A percentile compares a stretch with the other conserved stretches of the same genome.
phyloP scores from a whole-genome alignment of 441 rosid species.

The Brassica balearica region DNA sequence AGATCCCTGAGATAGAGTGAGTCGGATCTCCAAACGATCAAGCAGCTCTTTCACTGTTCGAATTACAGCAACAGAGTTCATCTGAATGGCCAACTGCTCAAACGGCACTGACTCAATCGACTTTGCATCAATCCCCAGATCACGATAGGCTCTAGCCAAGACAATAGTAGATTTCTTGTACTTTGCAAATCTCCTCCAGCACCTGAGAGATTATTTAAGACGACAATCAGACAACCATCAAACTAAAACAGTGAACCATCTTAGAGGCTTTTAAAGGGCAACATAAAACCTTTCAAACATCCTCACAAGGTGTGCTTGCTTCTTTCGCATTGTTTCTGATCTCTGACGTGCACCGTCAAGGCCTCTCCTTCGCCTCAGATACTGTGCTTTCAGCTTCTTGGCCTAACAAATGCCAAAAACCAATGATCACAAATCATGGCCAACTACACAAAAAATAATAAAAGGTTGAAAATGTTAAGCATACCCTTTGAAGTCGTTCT shows the following conservation, averaged over 20 bases:
- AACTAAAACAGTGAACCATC: slow-evolving; percentile 3
- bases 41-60: slow-evolving; percentile 69
- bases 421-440: slow-evolving; percentile 15
- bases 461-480: slow-evolving; percentile 4
- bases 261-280: not conserved
- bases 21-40: slow-evolving; percentile 84
- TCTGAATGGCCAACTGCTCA: slow-evolving; percentile 81
- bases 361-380: slow-evolving; percentile 42
- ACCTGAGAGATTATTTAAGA: slow-evolving; percentile 51
- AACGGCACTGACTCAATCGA: slow-evolving; percentile 67
- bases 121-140: slow-evolving; percentile 61
- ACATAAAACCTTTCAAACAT: slow-evolving; percentile 38
- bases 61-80: slow-evolving; percentile 70
- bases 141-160: slow-evolving; percentile 68
- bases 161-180: slow-evolving; percentile 70
- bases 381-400: slow-evolving; percentile 40
- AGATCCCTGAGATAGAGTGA: slow-evolving; percentile 51
- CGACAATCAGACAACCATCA: slow-evolving; percentile 1
- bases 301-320: slow-evolving; percentile 37
- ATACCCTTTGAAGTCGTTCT: slow-evolving; percentile 84
- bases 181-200: slow-evolving; percentile 80
- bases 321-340: slow-evolving; percentile 36
- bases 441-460: not conserved
- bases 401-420: slow-evolving; percentile 29
- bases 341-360: slow-evolving; percentile 28